Conservation (phyloP, 192 early-diverging fungal species). For the Rhizophagus clarus region DNA sequence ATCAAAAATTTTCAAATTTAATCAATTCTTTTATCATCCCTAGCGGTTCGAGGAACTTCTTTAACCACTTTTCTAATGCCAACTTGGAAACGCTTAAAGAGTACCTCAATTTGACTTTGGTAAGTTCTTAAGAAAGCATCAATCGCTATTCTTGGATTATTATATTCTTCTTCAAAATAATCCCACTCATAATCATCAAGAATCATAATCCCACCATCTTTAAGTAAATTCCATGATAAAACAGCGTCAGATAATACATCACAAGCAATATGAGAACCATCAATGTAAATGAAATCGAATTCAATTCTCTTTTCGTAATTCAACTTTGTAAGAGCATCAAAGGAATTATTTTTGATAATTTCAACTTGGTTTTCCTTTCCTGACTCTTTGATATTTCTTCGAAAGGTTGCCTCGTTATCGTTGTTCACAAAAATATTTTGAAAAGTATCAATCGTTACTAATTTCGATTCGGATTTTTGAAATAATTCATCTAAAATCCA, state of each 20-base stretch:
- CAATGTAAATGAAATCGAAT: neutral
- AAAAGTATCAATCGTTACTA: no score
- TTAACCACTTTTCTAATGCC: no score
- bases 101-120: no score
- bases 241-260: neutral
- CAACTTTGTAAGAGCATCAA: neutral
- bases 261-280: neutral
- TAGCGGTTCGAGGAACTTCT: no score
- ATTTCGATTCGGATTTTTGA: no score
- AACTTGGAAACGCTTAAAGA: no score
- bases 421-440: no score
- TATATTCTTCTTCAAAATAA: neutral
- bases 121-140: no score
- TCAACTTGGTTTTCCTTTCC: neutral
- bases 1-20: no score
- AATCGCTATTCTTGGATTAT: neutral
- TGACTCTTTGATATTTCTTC: neutral
- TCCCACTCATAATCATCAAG: constrained; percentile 4
- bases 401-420: no score
- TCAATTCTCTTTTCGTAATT: neutral
- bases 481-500: no score
- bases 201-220: neutral
- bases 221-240: neutral
- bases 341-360: neutral
- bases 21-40: no score